Conservation (phyloP, 345 rosid genomes). For the Geranium rotundifolium region DNA sequence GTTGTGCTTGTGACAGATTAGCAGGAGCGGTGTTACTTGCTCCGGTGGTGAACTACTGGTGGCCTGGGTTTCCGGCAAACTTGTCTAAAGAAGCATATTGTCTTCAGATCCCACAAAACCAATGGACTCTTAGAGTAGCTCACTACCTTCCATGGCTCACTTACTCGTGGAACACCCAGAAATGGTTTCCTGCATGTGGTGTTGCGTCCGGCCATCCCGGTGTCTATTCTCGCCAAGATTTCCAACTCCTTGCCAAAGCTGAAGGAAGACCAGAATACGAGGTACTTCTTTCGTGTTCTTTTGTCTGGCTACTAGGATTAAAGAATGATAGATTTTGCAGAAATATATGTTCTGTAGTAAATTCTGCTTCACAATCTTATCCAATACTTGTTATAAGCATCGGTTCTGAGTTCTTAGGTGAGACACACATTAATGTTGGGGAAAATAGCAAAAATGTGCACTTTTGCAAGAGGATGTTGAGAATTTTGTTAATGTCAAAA, state of each 20-base stretch:
- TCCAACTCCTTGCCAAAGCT: slow-evolving; percentile 18
- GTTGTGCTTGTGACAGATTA: not conserved
- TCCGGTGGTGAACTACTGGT: slow-evolving; percentile 9
- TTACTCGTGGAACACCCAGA: slow-evolving; percentile 59
- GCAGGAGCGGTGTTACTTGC: slow-evolving; percentile 1
- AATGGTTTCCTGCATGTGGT: slow-evolving; percentile 26
- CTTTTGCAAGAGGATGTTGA: too few relatives aligned
- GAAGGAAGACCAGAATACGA: not conserved
- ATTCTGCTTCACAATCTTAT: too few relatives aligned
- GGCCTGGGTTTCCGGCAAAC: slow-evolving; percentile 3
- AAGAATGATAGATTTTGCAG: too few relatives aligned
- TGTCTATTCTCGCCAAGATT: slow-evolving; percentile 26
- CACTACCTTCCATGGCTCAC: slow-evolving; percentile 42
- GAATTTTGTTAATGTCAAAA: too few relatives aligned
- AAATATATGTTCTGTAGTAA: too few relatives aligned
- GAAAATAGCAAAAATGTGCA: too few relatives aligned
- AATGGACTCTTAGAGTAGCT: slow-evolving; percentile 41
- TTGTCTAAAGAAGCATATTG: not conserved
- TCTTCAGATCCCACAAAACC: slow-evolving; percentile 23
- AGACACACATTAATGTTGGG: too few relatives aligned
- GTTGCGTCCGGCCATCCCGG: slow-evolving; percentile 17
- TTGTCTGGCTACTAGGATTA: too few relatives aligned
- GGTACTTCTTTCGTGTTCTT: slow-evolving; percentile 11
- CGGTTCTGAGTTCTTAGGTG: too few relatives aligned
- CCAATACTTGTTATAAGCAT: too few relatives aligned